Evolutionary conservation across 2,329 filamentous ascomycete genomes (phyloP).

Genomic region (Aspergillus sp.): DNA sequence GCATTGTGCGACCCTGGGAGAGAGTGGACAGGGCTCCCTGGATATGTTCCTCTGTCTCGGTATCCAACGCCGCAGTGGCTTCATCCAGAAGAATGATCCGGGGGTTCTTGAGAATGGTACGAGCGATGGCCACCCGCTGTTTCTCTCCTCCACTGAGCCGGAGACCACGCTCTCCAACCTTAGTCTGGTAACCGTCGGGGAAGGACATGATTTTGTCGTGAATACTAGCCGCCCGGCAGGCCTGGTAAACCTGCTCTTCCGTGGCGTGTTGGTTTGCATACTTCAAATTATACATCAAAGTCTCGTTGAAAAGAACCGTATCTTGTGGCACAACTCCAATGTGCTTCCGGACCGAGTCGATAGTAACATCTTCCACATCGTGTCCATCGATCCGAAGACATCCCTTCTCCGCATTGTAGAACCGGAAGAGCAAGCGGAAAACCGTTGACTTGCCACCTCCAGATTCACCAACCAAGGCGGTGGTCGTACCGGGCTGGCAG

Average conservation of each 20-base stretch:
- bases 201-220: constrained; percentile 89
- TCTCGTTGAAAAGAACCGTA: constrained; percentile 91
- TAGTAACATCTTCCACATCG: constrained; percentile 80
- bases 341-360: constrained; percentile 83
- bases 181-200: constrained; percentile 81
- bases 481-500: constrained; percentile 85
- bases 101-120: constrained; percentile 87
- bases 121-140: constrained; percentile 87
- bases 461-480: constrained; percentile 92
- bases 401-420: constrained; percentile 81
- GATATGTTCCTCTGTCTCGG: constrained; percentile 89
- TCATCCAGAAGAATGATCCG: constrained; percentile 91
- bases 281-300: constrained; percentile 88
- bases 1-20: constrained; percentile 79
- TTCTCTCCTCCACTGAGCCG: constrained; percentile 88
- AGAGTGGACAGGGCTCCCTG: constrained; percentile 79
- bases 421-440: constrained; percentile 92
- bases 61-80: constrained; percentile 85
- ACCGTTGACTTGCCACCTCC: constrained; percentile 96
- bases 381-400: constrained; percentile 79
- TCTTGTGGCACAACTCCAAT: constrained; percentile 98
- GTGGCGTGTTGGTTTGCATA: constrained; percentile 80
- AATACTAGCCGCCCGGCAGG: constrained; percentile 82
- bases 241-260: constrained; percentile 74
- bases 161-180: constrained; percentile 84